Evolutionary conservation across 257 asterid genomes (phyloP).

Genomic region (Fraxinus cuspidata): DNA sequence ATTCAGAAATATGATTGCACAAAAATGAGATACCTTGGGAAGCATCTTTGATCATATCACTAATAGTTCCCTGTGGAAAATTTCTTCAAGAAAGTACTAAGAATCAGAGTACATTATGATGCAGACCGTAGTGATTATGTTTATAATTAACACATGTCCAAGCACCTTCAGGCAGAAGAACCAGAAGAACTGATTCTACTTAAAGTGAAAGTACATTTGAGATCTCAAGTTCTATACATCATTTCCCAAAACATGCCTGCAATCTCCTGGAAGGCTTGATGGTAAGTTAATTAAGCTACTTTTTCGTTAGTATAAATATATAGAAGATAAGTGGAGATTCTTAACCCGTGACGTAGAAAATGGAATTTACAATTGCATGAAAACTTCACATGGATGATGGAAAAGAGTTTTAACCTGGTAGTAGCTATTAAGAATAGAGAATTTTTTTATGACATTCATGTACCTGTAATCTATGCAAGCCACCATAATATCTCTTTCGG

Average conservation of each 20-base stretch:
- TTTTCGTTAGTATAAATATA: background rate
- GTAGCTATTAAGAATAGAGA: conserved; percentile 9
- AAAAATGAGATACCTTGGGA: conserved; percentile 90
- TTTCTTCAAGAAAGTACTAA: conserved; percentile 59
- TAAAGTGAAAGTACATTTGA: background rate
- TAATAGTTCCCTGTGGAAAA: conserved; percentile 96
- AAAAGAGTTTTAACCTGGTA: background rate
- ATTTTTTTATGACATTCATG: conserved; percentile 1
- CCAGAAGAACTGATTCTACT: conserved; percentile 6
- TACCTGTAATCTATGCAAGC: conserved; percentile 99
- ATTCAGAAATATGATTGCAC: conserved; percentile 85
- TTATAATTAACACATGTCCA: conserved; percentile 5
- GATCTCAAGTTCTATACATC: background rate
- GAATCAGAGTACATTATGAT: conserved; percentile 18
- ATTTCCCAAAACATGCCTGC: background rate
- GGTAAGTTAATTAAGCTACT: conserved; percentile 4
- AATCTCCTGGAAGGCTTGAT: background rate
- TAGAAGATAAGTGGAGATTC: background rate
- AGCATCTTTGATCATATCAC: conserved; percentile 95
- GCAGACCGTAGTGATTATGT: background rate
- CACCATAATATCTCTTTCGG: conserved; percentile 92
- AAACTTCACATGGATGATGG: background rate
- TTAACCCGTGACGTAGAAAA: background rate
- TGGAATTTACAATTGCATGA: background rate
- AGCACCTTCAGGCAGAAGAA: conserved; percentile 14